Evolutionary conservation across 2,329 filamentous ascomycete species (phyloP), one percentile per base, ranked within the genome.

Genomic region (Dothistroma pini): DNA sequence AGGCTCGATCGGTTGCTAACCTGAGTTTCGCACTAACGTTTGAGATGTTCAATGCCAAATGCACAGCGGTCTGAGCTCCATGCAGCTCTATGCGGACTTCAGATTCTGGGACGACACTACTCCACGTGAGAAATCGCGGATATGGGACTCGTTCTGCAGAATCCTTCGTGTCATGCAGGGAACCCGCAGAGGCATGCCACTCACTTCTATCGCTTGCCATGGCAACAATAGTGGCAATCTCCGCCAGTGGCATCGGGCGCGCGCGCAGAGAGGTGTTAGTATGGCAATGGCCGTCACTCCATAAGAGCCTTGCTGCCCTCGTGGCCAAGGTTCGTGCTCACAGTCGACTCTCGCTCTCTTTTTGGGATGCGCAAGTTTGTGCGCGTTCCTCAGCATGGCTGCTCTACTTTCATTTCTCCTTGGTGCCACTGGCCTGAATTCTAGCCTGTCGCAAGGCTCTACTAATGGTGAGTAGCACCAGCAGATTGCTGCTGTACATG

Each of bases 121-220:
- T 16, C 29, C 51, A 35, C 51, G 51, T 31, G 51, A 29, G 19
- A 10, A 32, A 6, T 11, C 11, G 25, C 51, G 16, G 16, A 35
- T 35, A 53, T 35, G 16, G 51, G 51, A 35, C 11, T n/a, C 5
- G 11, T 12, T 21, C n/a, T 53, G 51, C 51, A 16, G 51, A 53
- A 35, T 25, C 51, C 25, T 35, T 53, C 34, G 51, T 35, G 51
- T 53, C 51, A 53, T 35, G 35, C 51, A 35, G 51, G 51, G 51
- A 35, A 53, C 25, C 11, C 12, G 31, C 25, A 53, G 48, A 51
- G 48, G 12, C 9, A 25, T 25, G 29, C 29, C 16, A 51, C 48
- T 51, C 22, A 51, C 6, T n/a, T n/a, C 21, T 1, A 51, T n/a
- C 12, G 21, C n/a, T 50, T 1, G 1, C 12, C 29, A 19, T 51